These are phyloP conservation scores for Ophiostoma montium DNA, from an alignment of 2,329 filamentous ascomycete genomes.

Conservation along the genomic window DNA sequence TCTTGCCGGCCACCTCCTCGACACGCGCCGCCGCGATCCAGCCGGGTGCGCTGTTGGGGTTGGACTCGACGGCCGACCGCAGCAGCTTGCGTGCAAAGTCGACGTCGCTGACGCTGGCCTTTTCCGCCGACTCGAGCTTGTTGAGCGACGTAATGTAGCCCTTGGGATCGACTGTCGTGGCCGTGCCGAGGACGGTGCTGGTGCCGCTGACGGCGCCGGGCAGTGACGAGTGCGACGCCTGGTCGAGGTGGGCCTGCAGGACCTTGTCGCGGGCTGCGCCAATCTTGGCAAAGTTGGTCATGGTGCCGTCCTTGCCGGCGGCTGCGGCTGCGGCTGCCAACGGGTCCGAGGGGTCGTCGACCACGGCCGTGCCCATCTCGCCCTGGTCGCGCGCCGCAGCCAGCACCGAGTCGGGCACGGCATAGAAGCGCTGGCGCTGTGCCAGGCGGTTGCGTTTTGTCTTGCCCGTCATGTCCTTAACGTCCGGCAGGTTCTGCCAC, in stretches of 20 bases:
- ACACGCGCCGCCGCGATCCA: slow-evolving; percentile 92
- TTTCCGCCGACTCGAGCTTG: slow-evolving; percentile 66
- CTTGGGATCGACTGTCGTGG: slow-evolving; percentile 86
- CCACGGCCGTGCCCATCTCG: slow-evolving; percentile 79
- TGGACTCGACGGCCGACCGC: slow-evolving; percentile 96
- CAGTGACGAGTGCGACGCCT: slow-evolving; percentile 82
- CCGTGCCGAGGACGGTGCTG: slow-evolving; percentile 60
- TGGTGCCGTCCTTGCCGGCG: slow-evolving; percentile 59
- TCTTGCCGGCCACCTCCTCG: slow-evolving; percentile 85
- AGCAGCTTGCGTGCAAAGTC: slow-evolving; percentile 83
- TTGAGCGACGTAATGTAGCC: slow-evolving; percentile 89
- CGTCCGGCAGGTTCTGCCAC: slow-evolving; percentile 90
- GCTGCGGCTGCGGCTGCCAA: slow-evolving; percentile 20
- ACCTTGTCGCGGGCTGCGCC: slow-evolving; percentile 94
- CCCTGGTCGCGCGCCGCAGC: slow-evolving; percentile 68
- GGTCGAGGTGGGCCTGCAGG: slow-evolving; percentile 54
- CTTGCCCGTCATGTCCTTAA: slow-evolving; percentile 91
- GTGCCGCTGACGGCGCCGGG: slow-evolving; percentile 41
- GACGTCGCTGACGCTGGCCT: slow-evolving; percentile 83
- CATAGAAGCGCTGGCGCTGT: slow-evolving; percentile 75
- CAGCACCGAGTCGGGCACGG: slow-evolving; percentile 89
- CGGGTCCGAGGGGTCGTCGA: slow-evolving; percentile 51
- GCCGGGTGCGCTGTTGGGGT: slow-evolving; percentile 83
- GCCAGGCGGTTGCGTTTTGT: slow-evolving; percentile 77
- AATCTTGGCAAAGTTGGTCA: slow-evolving; percentile 97